Conservation (phyloP, 192 early-diverging fungal genomes). For the Piromyces finnis region DNA sequence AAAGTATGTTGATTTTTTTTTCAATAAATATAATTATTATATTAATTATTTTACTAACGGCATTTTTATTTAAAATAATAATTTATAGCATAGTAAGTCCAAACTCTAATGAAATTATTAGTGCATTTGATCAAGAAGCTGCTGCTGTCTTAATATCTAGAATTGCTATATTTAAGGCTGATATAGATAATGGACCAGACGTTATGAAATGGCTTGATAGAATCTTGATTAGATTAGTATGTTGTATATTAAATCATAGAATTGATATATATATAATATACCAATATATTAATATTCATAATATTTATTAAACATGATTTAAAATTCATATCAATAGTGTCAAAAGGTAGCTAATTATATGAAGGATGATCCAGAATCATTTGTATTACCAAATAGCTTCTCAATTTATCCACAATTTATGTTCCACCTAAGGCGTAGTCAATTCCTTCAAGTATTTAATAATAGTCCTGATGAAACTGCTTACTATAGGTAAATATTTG, state of each 20-base stretch:
- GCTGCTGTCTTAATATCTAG: slow-evolving; percentile 93
- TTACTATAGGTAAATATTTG: slow-evolving; percentile 42
- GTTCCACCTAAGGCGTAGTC: slow-evolving; percentile 91
- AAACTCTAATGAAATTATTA: slow-evolving; percentile 62
- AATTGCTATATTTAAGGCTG: slow-evolving; percentile 90
- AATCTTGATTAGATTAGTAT: slow-evolving; percentile 88
- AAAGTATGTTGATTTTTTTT: slow-evolving; percentile 26
- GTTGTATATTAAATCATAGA: too few relatives aligned
- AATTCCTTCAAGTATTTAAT: slow-evolving; percentile 98
- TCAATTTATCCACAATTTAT: slow-evolving; percentile 99
- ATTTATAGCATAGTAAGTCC: slow-evolving; percentile 48
- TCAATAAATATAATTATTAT: too few relatives aligned
- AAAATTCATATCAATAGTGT: slow-evolving; percentile 29
- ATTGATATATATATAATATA: too few relatives aligned
- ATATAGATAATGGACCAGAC: slow-evolving; percentile 91
- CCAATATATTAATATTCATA: too few relatives aligned
- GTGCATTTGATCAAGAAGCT: slow-evolving; percentile 94
- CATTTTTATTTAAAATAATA: too few relatives aligned
- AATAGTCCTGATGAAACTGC: slow-evolving; percentile 97
- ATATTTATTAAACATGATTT: too few relatives aligned
- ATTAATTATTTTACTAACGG: too few relatives aligned
- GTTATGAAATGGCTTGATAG: slow-evolving; percentile 95
- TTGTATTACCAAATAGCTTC: slow-evolving; percentile 80
- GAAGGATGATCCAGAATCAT: slow-evolving; percentile 84
- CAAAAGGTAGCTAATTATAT: slow-evolving; percentile 92